phyloP scores from a whole-genome alignment of 108 stramenopile genomes.

The Cyclotella choctawhatcheeana region DNA sequence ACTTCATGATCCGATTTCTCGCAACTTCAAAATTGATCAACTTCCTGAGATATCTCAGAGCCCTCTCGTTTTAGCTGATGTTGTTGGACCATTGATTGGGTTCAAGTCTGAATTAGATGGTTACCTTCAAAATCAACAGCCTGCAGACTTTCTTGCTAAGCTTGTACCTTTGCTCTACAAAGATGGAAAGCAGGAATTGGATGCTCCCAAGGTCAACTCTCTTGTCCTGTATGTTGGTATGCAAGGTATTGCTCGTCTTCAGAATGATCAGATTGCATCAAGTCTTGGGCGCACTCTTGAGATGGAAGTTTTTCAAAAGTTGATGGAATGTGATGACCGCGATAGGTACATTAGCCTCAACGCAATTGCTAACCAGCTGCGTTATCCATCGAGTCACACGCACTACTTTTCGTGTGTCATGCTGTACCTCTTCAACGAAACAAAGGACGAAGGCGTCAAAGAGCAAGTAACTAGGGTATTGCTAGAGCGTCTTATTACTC shows the following conservation, averaged over 20 bases:
- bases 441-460: slow-evolving; percentile 90
- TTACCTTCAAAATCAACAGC: slow-evolving; percentile 89
- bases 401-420: slow-evolving; percentile 98
- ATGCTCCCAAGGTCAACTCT: slow-evolving; percentile 90
- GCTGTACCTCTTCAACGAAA: slow-evolving; percentile 96
- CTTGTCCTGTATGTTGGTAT: slow-evolving; percentile 97
- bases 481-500: slow-evolving; percentile 97
- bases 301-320: slow-evolving; percentile 85
- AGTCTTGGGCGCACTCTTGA: slow-evolving; percentile 81
- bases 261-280: slow-evolving; percentile 76
- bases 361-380: slow-evolving; percentile 98
- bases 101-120: slow-evolving; percentile 89
- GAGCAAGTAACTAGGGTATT: slow-evolving; percentile 99
- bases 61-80: slow-evolving; percentile 90
- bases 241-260: slow-evolving; percentile 83
- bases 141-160: slow-evolving; percentile 77
- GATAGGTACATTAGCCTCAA: slow-evolving; percentile 97
- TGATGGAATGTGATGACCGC: slow-evolving; percentile 94
- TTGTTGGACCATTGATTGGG: slow-evolving; percentile 75
- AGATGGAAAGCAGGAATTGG: slow-evolving; percentile 74
- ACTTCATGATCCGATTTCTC: slow-evolving; percentile 98
- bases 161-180: slow-evolving; percentile 77
- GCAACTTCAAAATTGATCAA: slow-evolving; percentile 97
- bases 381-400: slow-evolving; percentile 99
- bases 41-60: slow-evolving; percentile 94